A percentile compares a stretch with the other conserved stretches of the same genome.
Conservation (phyloP, 768 basidiomycete species). For the Lactarius deliciosus region DNA sequence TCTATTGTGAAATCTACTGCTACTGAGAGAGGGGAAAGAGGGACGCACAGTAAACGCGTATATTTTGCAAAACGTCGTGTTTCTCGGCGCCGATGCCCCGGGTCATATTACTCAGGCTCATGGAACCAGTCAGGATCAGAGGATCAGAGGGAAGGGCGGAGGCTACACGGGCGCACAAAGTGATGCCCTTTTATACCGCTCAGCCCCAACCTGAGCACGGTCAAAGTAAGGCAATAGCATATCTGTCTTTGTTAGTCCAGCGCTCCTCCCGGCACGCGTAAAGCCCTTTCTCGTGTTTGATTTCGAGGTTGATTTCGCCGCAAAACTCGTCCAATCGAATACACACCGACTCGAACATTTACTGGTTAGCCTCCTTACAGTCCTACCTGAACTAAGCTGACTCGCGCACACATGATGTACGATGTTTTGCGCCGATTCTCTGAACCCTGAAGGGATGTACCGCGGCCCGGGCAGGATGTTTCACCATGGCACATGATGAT, state of each 20-base stretch:
- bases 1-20: neutral
- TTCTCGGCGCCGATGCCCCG: constrained; percentile 10
- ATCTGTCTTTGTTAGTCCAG: neutral
- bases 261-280: neutral
- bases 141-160: neutral
- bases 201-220: neutral
- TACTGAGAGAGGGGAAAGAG: neutral
- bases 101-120: constrained; percentile 2
- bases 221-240: neutral
- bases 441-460: neutral
- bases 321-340: neutral
- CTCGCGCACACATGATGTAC: neutral
- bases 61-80: constrained; percentile 47
- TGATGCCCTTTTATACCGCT: neutral
- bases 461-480: neutral
- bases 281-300: neutral
- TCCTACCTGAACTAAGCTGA: neutral
- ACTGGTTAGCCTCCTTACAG: neutral
- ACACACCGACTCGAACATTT: neutral
- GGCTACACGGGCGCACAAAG: neutral
- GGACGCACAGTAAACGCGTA: constrained; percentile 62
- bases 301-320: neutral
- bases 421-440: neutral
- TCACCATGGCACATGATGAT: neutral
- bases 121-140: neutral